A percentile compares a stretch with the other conserved stretches of the same genome.
Evolutionary conservation across 2,329 filamentous ascomycete genomes (phyloP).

Genomic region (Colletotrichum coccodes): DNA sequence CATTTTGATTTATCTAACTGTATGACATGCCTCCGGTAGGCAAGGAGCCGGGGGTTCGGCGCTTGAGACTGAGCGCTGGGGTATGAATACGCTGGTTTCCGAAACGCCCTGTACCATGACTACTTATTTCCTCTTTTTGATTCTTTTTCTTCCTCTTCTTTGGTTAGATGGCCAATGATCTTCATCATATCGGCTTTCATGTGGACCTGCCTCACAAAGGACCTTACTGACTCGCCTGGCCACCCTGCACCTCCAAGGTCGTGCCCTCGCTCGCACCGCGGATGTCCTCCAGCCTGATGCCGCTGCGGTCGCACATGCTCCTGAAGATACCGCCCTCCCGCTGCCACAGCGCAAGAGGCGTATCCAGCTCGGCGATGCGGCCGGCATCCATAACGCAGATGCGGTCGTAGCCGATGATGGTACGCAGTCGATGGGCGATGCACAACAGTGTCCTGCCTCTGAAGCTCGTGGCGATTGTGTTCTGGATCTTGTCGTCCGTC

Average conservation of each 20-base stretch:
- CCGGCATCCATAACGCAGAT: conserved; percentile 98
- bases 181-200: conserved; percentile 9
- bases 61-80: not conserved
- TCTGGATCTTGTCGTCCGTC: conserved; percentile 94
- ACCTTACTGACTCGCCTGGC: conserved; percentile 32
- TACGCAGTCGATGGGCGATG: conserved; percentile 91
- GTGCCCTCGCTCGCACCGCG: conserved; percentile 51
- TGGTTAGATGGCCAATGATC: conserved; percentile 21
- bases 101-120: not conserved
- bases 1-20: not conserved
- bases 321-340: conserved; percentile 79
- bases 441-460: conserved; percentile 87
- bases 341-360: conserved; percentile 78
- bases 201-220: not conserved
- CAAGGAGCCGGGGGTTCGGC: not conserved
- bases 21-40: not conserved
- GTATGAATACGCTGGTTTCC: not conserved
- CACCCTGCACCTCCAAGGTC: conserved; percentile 26
- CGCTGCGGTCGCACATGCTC: conserved; percentile 89
- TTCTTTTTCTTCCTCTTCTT: not conserved
- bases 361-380: conserved; percentile 85
- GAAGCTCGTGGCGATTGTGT: conserved; percentile 87
- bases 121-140: not conserved
- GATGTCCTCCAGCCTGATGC: conserved; percentile 73
- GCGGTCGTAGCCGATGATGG: conserved; percentile 92